Evolutionary conservation across 768 basidiomycete species (phyloP).

Genomic region (Mycena kentingensis): DNA sequence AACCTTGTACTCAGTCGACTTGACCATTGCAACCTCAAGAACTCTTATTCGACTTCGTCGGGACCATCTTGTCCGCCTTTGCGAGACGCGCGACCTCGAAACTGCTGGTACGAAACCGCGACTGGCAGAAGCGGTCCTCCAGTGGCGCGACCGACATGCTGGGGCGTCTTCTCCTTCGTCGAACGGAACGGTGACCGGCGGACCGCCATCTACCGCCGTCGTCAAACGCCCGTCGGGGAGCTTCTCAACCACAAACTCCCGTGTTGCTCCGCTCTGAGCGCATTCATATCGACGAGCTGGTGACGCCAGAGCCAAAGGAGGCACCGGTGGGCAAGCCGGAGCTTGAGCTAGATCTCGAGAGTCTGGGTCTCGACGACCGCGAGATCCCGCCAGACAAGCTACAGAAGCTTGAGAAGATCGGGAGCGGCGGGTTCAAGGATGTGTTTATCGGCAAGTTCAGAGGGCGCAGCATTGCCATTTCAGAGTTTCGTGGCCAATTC

Average conservation of each 20-base stretch:
- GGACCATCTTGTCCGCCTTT: slow-evolving; percentile 90
- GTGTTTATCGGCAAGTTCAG: slow-evolving; percentile 92
- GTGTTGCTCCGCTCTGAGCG: slow-evolving; percentile 61
- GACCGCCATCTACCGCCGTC: slow-evolving; percentile 64
- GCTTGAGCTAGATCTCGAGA: slow-evolving; percentile 90
- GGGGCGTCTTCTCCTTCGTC: slow-evolving; percentile 79
- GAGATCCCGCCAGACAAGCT: slow-evolving; percentile 93
- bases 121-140: slow-evolving; percentile 84
- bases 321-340: slow-evolving; percentile 57
- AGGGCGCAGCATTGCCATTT: slow-evolving; percentile 88
- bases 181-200: slow-evolving; percentile 57
- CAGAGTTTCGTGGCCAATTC: slow-evolving; percentile 93
- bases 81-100: slow-evolving; percentile 83
- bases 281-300: slow-evolving; percentile 61
- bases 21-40: slow-evolving; percentile 81
- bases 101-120: slow-evolving; percentile 90
- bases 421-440: slow-evolving; percentile 98
- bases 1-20: slow-evolving; percentile 58
- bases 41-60: slow-evolving; percentile 82
- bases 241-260: slow-evolving; percentile 51
- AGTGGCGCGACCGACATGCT: slow-evolving; percentile 79
- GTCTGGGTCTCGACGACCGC: slow-evolving; percentile 88
- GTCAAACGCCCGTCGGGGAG: slow-evolving; percentile 45
- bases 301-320: slow-evolving; percentile 60
- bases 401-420: slow-evolving; percentile 93